Evolutionary conservation across 2,329 filamentous ascomycete genomes (phyloP).

Genomic region (Pseudocercospora ulei): DNA sequence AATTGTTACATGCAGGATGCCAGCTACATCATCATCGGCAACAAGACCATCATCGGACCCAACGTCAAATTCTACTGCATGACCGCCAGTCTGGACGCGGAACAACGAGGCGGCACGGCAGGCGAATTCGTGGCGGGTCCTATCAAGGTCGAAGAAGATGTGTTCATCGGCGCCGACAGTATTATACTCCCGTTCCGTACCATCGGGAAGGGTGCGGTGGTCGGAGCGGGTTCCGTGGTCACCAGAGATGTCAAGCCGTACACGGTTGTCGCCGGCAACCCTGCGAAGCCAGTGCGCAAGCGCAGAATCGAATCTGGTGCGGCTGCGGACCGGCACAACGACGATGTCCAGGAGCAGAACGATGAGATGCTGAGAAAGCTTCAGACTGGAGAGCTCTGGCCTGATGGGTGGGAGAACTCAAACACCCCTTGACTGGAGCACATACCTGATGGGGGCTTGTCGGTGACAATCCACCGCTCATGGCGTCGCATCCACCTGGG

Average conservation of each 20-base stretch:
- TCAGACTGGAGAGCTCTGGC: constrained; percentile 15
- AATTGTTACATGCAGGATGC: constrained; percentile 82
- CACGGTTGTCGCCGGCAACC: constrained; percentile 43
- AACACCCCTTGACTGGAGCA: too few relatives aligned
- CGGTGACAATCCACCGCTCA: too few relatives aligned
- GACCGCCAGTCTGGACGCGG: constrained; percentile 61
- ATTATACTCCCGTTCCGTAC: constrained; percentile 51
- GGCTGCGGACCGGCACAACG: constrained; percentile 22
- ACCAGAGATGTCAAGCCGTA: constrained; percentile 43
- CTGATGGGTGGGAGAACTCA: constrained; percentile 1
- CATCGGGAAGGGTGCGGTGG: constrained; percentile 46
- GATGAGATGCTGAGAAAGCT: constrained; percentile 21
- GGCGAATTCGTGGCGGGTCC: constrained; percentile 60
- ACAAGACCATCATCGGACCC: constrained; percentile 60
- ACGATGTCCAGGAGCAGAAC: constrained; percentile 28
- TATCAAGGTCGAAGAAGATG: constrained; percentile 66
- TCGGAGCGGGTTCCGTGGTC: constrained; percentile 49
- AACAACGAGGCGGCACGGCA: constrained; percentile 57
- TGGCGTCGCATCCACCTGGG: too few relatives aligned
- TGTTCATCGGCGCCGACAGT: constrained; percentile 54
- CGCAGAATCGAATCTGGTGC: constrained; percentile 24
- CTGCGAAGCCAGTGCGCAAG: constrained; percentile 30
- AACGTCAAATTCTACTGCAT: constrained; percentile 79
- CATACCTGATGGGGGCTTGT: too few relatives aligned
- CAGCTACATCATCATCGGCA: constrained; percentile 71